Base-by-base conservation (phyloP, 2,329 filamentous ascomycete genomes). In the Tolypocladium tropicale region DNA sequence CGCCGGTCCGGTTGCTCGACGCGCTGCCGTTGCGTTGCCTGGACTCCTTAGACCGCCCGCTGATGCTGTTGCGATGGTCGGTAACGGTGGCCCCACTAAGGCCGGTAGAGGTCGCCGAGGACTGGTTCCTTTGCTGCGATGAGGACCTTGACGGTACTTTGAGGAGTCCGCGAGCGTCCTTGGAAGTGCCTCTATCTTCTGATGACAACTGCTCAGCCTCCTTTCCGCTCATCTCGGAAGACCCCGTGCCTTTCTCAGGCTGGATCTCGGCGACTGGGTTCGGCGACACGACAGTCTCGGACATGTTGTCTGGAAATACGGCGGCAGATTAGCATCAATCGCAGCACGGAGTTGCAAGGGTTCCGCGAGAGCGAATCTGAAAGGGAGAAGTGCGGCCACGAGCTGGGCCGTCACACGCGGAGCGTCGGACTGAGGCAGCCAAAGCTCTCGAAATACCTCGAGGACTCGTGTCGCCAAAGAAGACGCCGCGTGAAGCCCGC, bases 1-100 rank as follows among this genome's bases (percentile, higher is more conserved):
- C 74, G 65, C 76, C 77, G 60, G 80, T 81, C 66, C 79, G 77
- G 72, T 83, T 84, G 73, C 84, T 89, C 63, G 82, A 83, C 59
- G 82, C 78, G 72, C 85, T 89, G 63, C 83, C 82, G 72, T 87
- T 87, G 65, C 83, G 78, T 64, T 81, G 79, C 61, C 80, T 76
- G 58, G 82, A 85, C 62, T 82, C 83, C 70, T 83, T 86, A 52
- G 86, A 88, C 62, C 79, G 78, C 57, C 79, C 79, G 62, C 81
- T 79, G 63, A 84, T 82, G 67, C 82, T 86, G 64, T 83, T 83
- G 68, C 79, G 75, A 56, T 79, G 74, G 62, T 85, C 81, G 69
- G 75, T 79, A 56, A 77, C 78, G 54, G 82, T 84, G 51, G 75
- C 78, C 64, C 82, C 82, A 69, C 80, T 84, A 59, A 85, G 70